Conservation (phyloP, 129 eudicot species). For the Flaveria sonorensis region DNA sequence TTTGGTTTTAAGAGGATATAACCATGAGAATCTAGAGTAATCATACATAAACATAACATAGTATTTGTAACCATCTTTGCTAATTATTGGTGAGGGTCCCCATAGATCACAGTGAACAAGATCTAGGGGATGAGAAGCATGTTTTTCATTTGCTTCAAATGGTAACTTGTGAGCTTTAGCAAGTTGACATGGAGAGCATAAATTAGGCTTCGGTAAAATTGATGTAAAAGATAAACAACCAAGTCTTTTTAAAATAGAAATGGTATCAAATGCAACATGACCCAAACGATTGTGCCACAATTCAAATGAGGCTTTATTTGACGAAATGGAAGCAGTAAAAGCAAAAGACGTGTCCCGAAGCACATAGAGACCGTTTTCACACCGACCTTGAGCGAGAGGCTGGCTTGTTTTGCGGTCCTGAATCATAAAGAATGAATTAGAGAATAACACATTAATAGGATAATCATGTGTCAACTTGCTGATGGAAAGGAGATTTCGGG, state of each 20-base stretch:
- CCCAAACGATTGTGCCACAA: no score
- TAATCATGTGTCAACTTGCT: background rate
- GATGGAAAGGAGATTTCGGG: no score
- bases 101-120: background rate
- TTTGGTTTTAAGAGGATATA: background rate
- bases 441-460: background rate
- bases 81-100: background rate
- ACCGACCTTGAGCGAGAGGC: background rate
- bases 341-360: background rate
- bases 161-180: background rate
- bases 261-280: conserved; percentile 9
- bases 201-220: background rate
- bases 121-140: background rate
- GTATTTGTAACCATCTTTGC: background rate
- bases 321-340: background rate
- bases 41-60: conserved; percentile 10
- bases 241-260: background rate
- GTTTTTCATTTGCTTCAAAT: background rate
- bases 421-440: background rate
- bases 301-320: background rate
- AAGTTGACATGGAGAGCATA: background rate
- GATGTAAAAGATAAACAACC: background rate
- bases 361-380: background rate
- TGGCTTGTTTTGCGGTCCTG: background rate
- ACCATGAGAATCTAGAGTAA: background rate